Percentiles rank a stretch among this genome's conserved stretches.
Conservation (phyloP, 345 rosid species). For the Kandelia obovata region DNA sequence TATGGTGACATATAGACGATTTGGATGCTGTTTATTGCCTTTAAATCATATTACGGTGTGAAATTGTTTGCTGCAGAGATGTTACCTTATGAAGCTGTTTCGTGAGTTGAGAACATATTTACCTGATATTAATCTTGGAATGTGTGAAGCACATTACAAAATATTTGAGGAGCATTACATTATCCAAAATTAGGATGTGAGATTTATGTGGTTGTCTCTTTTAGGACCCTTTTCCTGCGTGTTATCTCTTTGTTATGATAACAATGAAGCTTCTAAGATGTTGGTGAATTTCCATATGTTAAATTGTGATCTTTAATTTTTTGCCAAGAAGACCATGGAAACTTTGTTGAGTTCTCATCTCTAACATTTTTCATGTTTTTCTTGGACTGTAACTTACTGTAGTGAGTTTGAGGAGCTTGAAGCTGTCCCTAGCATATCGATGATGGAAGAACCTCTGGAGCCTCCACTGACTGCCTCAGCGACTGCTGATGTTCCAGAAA, state of each 20-base stretch:
- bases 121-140: not conserved
- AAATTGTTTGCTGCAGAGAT: not conserved
- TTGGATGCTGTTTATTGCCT: not conserved
- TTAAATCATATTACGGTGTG: not conserved
- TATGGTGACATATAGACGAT: not conserved
- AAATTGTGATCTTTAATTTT: not conserved
- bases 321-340: too few species aligned
- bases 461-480: constrained; percentile 42
- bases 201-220: not conserved
- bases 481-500: constrained; percentile 43
- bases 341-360: not conserved
- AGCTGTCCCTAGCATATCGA: constrained; percentile 52
- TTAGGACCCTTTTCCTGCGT: not conserved
- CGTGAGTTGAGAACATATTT: not conserved
- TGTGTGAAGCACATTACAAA: not conserved
- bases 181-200: not conserved
- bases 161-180: not conserved
- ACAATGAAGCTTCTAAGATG: not conserved
- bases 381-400: constrained; percentile 1
- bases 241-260: not conserved
- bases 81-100: not conserved
- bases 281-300: not conserved
- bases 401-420: constrained; percentile 73
- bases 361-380: not conserved
- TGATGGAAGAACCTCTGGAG: constrained; percentile 59